Base-by-base conservation (phyloP, 352 stramenopile genomes). In the Phytophthora idaei region DNA sequence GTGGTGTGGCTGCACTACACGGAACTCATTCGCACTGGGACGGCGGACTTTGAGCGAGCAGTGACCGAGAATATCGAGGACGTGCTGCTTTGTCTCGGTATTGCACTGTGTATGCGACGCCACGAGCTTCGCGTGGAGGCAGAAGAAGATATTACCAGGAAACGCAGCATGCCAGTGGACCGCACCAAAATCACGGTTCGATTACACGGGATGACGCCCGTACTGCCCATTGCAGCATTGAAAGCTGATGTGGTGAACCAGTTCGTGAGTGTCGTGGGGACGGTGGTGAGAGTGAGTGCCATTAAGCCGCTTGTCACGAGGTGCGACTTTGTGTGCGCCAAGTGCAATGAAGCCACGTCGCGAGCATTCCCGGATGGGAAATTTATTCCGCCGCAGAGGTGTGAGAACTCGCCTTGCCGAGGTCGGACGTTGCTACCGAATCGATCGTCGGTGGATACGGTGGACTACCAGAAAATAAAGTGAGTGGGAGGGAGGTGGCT, bases 391-490 rank as follows among this genome's bases (percentile, higher is more conserved):
- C 90, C 90, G 3, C 71, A 68, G 11, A 49, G 64, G 14, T 97
- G 90, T 71, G 81, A 83, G 27, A 89, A 90, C 49, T 54, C 68
- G 15, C 70, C 78, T 1, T 97, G 89, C 36, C 72, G 83, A 48
- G 80, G 81, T 31, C 68, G 70, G n/a, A 85, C 69, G 14, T 54
- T 98, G 57, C 65, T 97, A 29, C 85, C 95, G 27, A 83, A 95
- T 49, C 80, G 92, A 7, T 87, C 88, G 39, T 92, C 89, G 5
- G 92, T 95, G 11, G 78, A 93, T 51, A 97, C 92, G 0, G 85
- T 97, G 21, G 93, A 98, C 67, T 98, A 85, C 61, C 93, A 98
- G 65, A 92, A 89, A 60, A 91, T 95, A 61, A 92, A 93, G 85
- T 92, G 56, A 55, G 78, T 75, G n/a, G 17, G 17, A 17, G 10